A percentile compares a stretch with the other conserved stretches of the same genome.
Conservation (phyloP, 805 yeast species). For the Myxozyma nipponensis region DNA sequence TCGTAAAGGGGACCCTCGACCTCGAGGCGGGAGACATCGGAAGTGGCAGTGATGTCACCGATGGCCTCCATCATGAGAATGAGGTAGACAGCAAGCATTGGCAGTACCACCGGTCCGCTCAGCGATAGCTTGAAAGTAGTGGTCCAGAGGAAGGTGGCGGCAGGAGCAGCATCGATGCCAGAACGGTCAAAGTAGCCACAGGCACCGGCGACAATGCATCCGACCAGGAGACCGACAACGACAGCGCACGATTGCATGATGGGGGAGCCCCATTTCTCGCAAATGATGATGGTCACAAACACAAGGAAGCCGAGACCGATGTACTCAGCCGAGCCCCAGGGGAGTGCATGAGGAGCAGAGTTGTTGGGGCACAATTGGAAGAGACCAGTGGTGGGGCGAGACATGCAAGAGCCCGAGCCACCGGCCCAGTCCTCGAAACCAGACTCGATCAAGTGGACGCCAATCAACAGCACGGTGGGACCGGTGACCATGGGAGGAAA, state of each 20-base stretch:
- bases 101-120: constrained; percentile 83
- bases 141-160: constrained; percentile 81
- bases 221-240: constrained; percentile 74
- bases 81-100: constrained; percentile 76
- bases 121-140: constrained; percentile 72
- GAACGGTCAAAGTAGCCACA: constrained; percentile 68
- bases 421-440: constrained; percentile 88
- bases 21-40: constrained; percentile 81
- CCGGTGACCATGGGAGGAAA: constrained; percentile 93
- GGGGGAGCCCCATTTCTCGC: constrained; percentile 89
- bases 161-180: constrained; percentile 67
- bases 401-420: constrained; percentile 54
- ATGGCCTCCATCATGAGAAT: constrained; percentile 88
- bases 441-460: constrained; percentile 60
- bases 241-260: constrained; percentile 94
- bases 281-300: constrained; percentile 63
- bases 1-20: constrained; percentile 81
- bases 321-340: constrained; percentile 85
- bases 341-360: constrained; percentile 52
- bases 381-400: constrained; percentile 42
- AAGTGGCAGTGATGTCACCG: constrained; percentile 92
- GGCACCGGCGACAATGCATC: constrained; percentile 91
- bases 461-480: constrained; percentile 84
- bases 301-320: constrained; percentile 86
- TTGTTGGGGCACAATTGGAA: constrained; percentile 46